Evolutionary conservation across 148 eudicot genomes (phyloP).

Genomic region (Rhododendron ferrugineum): DNA sequence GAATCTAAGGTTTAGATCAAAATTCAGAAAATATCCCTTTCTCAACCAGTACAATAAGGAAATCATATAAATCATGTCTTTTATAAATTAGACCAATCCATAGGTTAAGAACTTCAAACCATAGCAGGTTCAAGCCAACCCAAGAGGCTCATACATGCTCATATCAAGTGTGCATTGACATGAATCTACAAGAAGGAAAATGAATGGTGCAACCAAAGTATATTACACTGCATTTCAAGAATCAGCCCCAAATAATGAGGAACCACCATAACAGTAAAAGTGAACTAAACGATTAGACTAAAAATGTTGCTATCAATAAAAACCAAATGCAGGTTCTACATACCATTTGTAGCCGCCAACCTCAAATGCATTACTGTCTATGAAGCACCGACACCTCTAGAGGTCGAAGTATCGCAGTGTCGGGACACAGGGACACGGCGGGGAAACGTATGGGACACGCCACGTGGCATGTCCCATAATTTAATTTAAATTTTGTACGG

Average conservation of each 20-base stretch:
- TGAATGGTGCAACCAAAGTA: background rate
- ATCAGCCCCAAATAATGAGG: too few relatives aligned
- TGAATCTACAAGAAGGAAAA: background rate
- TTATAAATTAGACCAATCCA: background rate
- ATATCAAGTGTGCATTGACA: background rate
- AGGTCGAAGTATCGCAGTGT: too few relatives aligned
- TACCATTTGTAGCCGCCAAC: constrained; percentile 31
- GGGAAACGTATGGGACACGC: too few relatives aligned
- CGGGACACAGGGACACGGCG: too few relatives aligned
- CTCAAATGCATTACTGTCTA: too few relatives aligned
- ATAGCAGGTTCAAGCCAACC: background rate
- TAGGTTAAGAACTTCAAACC: constrained; percentile 2
- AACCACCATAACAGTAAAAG: background rate
- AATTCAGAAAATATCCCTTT: too few relatives aligned
- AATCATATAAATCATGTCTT: too few relatives aligned
- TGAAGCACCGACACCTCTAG: too few relatives aligned
- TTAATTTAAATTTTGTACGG: too few relatives aligned
- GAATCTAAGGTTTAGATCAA: too few relatives aligned
- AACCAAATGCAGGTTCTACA: constrained; percentile 7
- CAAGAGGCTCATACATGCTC: background rate
- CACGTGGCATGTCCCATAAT: too few relatives aligned
- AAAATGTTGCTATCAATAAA: background rate
- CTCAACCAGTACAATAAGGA: too few relatives aligned
- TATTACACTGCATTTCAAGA: background rate
- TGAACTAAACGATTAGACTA: background rate